These are phyloP conservation scores for Metschnikowia cerradonensis DNA, from an alignment of 805 yeast genomes.

Conservation along the genomic window DNA sequence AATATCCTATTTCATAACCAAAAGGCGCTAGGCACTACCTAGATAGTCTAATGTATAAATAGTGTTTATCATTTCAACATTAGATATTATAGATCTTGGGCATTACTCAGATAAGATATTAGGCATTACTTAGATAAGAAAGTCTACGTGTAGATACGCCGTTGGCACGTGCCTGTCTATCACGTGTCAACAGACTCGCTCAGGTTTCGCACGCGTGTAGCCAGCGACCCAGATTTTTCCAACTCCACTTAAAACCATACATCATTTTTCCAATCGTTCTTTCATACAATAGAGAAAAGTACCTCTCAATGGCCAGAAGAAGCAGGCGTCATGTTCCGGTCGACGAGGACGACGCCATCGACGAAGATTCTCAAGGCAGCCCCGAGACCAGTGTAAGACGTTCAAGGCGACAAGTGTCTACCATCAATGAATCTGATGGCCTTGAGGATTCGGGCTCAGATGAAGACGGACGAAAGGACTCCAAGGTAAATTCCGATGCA, in stretches of 20 bases:
- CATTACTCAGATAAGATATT: neutral
- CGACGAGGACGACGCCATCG: conserved; percentile 10
- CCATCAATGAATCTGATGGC: conserved; percentile 14
- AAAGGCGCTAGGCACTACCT: no score
- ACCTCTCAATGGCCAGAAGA: conserved; percentile 16
- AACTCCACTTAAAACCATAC: neutral
- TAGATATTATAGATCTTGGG: neutral
- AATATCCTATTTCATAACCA: neutral
- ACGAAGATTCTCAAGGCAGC: neutral
- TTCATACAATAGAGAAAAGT: conserved; percentile 11
- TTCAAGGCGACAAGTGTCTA: conserved; percentile 12
- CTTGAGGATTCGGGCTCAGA: conserved; percentile 4
- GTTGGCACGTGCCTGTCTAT: neutral
- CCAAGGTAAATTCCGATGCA: conserved; percentile 8
- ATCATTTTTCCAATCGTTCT: conserved; percentile 15
- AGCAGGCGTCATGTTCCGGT: conserved; percentile 10
- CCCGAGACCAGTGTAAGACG: conserved; percentile 8
- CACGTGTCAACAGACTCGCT: neutral
- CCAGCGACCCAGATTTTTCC: neutral
- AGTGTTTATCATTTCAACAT: neutral
- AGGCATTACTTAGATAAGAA: neutral
- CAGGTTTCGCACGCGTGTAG: conserved; percentile 5
- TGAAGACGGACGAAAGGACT: neutral
- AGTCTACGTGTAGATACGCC: neutral
- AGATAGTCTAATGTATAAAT: no score